Evolutionary conservation across 331 rosid genomes (phyloP).

Genomic region (Acacia pycnantha): DNA sequence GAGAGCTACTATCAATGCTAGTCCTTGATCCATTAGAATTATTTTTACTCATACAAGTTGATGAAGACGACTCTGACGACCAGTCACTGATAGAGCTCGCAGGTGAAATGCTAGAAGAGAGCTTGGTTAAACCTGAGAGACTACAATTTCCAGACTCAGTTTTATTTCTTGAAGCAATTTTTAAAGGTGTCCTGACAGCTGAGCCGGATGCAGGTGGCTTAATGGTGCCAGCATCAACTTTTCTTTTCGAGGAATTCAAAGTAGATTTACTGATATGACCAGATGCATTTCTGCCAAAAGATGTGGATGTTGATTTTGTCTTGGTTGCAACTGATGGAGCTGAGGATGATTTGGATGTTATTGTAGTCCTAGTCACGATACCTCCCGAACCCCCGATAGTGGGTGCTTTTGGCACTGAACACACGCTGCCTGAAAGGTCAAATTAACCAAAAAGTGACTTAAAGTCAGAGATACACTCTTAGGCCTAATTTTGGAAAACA

Average conservation of each 20-base stretch:
- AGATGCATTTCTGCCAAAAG: conserved; percentile 44
- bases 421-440: conserved; percentile 55
- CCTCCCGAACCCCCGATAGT: conserved; percentile 42
- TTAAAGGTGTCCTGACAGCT: conserved; percentile 50
- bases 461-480: conserved; percentile 10
- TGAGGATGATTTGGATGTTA: conserved; percentile 41
- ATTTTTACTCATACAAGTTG: conserved; percentile 52
- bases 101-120: conserved; percentile 69
- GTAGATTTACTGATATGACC: conserved; percentile 46
- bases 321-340: conserved; percentile 48
- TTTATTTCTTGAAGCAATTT: conserved; percentile 42
- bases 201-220: conserved; percentile 49
- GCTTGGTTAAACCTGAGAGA: conserved; percentile 47
- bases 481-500: background rate
- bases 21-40: conserved; percentile 59
- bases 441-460: conserved; percentile 26
- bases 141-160: conserved; percentile 44
- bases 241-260: conserved; percentile 42
- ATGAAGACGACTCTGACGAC: conserved; percentile 81
- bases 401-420: conserved; percentile 50
- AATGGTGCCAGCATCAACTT: conserved; percentile 34
- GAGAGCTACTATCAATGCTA: conserved; percentile 55
- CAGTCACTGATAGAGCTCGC: conserved; percentile 88
- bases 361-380: conserved; percentile 37
- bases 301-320: conserved; percentile 40